These are phyloP conservation scores for Eimeria maxima DNA, from an alignment of 169 alveolate species.

Conservation along the genomic window DNA sequence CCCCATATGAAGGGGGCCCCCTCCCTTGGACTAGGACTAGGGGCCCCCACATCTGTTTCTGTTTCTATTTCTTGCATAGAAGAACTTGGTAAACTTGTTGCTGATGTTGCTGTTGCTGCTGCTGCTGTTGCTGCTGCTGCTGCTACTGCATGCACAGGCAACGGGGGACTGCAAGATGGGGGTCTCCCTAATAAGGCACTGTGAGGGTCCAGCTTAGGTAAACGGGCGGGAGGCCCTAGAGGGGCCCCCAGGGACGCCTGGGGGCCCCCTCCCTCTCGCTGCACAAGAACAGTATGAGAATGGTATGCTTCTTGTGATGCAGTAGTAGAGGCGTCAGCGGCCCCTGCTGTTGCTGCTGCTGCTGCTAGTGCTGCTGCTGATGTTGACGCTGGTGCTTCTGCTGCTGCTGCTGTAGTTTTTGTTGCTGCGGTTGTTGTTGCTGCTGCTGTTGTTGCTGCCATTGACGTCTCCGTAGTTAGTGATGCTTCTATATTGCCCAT, in stretches of 20 bases:
- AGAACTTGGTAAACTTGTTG: not conserved
- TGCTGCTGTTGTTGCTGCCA: not conserved
- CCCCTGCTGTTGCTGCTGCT: not conserved
- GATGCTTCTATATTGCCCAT: not conserved
- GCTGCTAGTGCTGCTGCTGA: not conserved
- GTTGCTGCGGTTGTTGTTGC: not conserved
- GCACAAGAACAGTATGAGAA: too few species aligned
- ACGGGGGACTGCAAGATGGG: not conserved
- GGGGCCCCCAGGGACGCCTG: not conserved
- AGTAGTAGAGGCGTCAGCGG: not conserved
- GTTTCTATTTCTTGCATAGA: slow-evolving; percentile 32
- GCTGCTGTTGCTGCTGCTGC: too few species aligned
- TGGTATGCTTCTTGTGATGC: not conserved
- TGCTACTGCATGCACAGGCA: not conserved
- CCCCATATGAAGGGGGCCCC: slow-evolving; percentile 22
- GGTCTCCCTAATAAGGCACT: not conserved
- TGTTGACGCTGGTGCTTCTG: not conserved
- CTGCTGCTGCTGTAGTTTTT: not conserved
- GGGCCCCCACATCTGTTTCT: slow-evolving; percentile 70
- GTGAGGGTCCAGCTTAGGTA: not conserved
- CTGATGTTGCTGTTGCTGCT: too few species aligned
- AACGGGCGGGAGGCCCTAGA: not conserved
- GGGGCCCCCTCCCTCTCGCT: too few species aligned
- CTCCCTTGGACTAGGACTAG: slow-evolving; percentile 22
- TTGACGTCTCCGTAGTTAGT: not conserved